Percentiles rank a stretch among this genome's conserved stretches.
These are phyloP conservation scores for Agrocybe pediades DNA, from an alignment of 768 basidiomycete genomes.

Conservation along the genomic window DNA sequence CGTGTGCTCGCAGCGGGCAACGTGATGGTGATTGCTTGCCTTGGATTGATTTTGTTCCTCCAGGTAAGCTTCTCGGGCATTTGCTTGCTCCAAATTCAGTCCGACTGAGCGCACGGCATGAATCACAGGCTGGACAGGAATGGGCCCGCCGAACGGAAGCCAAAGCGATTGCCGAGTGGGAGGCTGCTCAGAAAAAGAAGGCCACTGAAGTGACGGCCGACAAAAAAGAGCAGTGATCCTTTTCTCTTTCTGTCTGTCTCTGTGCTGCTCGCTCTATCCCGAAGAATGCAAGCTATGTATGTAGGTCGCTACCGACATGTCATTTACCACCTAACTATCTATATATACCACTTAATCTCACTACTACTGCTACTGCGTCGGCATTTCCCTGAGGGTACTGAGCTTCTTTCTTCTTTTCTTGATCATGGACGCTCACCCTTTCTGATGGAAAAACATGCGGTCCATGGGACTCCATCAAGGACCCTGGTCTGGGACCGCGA, in stretches of 20 bases:
- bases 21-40: conserved; percentile 72
- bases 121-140: conserved; percentile 77
- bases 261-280: not conserved
- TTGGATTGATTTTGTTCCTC: conserved; percentile 64
- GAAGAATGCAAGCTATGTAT: not conserved
- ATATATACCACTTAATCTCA: not conserved
- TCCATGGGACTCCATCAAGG: too few relatives aligned
- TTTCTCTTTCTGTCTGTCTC: not conserved
- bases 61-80: conserved; percentile 55
- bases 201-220: conserved; percentile 22
- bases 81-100: not conserved
- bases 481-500: not conserved
- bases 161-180: conserved; percentile 36
- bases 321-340: not conserved
- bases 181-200: conserved; percentile 32
- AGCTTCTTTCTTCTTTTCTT: not conserved
- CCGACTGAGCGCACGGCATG: not conserved
- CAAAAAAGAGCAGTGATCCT: conserved; percentile 42
- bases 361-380: too few relatives aligned
- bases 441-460: not conserved
- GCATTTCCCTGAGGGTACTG: too few relatives aligned
- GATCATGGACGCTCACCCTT: not conserved
- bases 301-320: not conserved
- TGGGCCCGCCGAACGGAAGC: conserved; percentile 71
- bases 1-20: conserved; percentile 86